Percentiles rank a stretch among this genome's conserved stretches.
Conservation (phyloP, 768 basidiomycete genomes). For the Termitomyces sp. region DNA sequence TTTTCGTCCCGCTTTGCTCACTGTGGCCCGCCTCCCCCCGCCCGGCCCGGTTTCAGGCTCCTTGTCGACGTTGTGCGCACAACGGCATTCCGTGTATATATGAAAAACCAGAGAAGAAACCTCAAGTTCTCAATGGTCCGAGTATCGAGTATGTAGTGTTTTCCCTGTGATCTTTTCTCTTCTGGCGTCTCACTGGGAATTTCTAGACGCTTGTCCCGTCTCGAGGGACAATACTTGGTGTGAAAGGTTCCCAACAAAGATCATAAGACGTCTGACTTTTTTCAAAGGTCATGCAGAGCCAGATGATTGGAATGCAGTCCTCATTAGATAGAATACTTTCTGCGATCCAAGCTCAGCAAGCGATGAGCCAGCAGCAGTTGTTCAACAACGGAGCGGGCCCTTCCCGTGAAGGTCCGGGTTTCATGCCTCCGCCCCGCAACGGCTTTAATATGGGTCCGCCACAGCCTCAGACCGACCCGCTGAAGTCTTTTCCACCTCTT, state of each 20-base stretch:
- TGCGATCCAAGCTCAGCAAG: conserved; percentile 47
- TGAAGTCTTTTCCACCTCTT: conserved; percentile 68
- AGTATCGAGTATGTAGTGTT: conserved; percentile 62
- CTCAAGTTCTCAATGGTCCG: conserved; percentile 49
- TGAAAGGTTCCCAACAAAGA: conserved; percentile 10
- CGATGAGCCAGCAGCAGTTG: conserved; percentile 27
- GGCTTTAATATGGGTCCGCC: conserved; percentile 31
- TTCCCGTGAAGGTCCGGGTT: conserved; percentile 25
- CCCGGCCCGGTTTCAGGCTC: conserved; percentile 80
- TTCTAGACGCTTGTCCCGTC: conserved; percentile 62
- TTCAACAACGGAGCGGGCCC: conserved; percentile 27
- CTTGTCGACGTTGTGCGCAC: conserved; percentile 84
- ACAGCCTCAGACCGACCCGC: conserved; percentile 25
- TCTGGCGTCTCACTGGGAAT: conserved; percentile 21
- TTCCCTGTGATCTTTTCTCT: background rate
- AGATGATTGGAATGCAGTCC: conserved; percentile 93
- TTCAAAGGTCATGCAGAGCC: conserved; percentile 82
- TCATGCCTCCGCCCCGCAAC: conserved; percentile 31
- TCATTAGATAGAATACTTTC: conserved; percentile 78
- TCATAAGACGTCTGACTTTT: background rate
- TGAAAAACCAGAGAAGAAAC: conserved; percentile 91
- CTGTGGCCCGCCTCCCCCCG: conserved; percentile 61
- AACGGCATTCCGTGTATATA: conserved; percentile 79
- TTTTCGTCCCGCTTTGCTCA: conserved; percentile 44
- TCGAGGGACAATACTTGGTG: conserved; percentile 85